Evolutionary conservation across 441 rosid species (phyloP), one percentile per base, ranked within the genome.

Genomic region (Jatropha podagrica): DNA sequence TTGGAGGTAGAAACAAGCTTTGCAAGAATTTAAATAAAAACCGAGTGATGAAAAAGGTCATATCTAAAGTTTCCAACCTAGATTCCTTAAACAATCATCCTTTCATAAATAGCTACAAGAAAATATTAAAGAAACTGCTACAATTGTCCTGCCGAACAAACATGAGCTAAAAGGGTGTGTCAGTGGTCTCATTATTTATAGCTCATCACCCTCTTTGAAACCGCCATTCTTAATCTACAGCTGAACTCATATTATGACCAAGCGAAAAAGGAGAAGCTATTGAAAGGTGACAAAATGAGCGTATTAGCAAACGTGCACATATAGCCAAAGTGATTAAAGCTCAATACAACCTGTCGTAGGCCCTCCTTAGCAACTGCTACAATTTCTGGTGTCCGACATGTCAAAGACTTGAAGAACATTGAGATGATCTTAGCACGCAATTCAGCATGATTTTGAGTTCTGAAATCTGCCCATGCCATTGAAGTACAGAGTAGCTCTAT

Each of bases 301-400:
- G 32, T 32, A 32, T 32, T 32, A 32, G 32, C 2, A 32, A 32
- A 32, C 32, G 2, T 32, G 10, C 1, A 51, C 15, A 49, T 14
- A 27, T 32, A 32, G 32, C 32, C 32, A 32, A 32, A 32, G 32
- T 7, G 17, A 80, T 41, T 74, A 18, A 84, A 82, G 77, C 40
- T 71, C 56, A 41, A 79, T 26, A 71, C 80, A 82, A 96, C 99
- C 99, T 96, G 98, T 78, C 98, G 87, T 65, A 96, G 85, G 71
- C 98, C 98, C 84, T 96, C 99, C 88, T 96, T 94, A 48, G 99
- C 97, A 85, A 94, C 99, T 64, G 90, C 91, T 79, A 94, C 99
- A 87, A 96, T 89, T 87, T 96, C 99, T 66, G 97, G 94, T 12
- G 95, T 94, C 56, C 91, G 86, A 80, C 98, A 91, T 2, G 98